Percentiles rank a stretch among this genome's conserved stretches.
These are phyloP conservation scores for Oryza coarctata DNA, from an alignment of 176 grass and related monocot species.

Conservation along the genomic window DNA sequence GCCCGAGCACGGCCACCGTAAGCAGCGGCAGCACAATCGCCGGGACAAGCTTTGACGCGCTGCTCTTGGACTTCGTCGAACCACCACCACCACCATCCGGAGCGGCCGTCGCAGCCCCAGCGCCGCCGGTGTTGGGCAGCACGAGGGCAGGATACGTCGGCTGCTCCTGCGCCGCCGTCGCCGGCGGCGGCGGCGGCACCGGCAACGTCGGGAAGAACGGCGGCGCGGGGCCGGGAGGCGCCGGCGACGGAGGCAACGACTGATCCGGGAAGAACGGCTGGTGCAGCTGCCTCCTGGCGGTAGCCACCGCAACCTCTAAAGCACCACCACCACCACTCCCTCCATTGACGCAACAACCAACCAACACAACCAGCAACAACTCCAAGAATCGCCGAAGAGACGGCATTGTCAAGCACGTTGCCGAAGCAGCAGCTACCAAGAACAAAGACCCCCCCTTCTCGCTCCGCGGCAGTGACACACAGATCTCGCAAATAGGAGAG, in stretches of 20 bases:
- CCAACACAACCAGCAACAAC: background rate
- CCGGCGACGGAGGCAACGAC: constrained; percentile 20
- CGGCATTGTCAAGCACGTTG: constrained; percentile 40
- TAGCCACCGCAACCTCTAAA: background rate
- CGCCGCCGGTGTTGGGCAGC: constrained; percentile 43
- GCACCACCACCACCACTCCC: background rate
- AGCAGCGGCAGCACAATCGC: constrained; percentile 72
- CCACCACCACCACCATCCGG: constrained; percentile 40
- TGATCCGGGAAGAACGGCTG: constrained; percentile 64
- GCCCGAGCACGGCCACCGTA: constrained; percentile 56
- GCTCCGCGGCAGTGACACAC: background rate
- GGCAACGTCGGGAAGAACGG: constrained; percentile 52
- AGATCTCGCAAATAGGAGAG: constrained; percentile 23
- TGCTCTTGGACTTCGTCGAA: constrained; percentile 53
- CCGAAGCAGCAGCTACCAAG: constrained; percentile 22
- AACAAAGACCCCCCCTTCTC: background rate
- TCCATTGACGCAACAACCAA: constrained; percentile 34
- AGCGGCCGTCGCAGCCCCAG: constrained; percentile 19
- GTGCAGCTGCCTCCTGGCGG: constrained; percentile 47
- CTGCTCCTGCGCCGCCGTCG: constrained; percentile 38
- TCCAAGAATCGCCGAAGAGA: constrained; percentile 30
- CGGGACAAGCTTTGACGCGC: constrained; percentile 71
- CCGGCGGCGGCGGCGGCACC: constrained; percentile 33
- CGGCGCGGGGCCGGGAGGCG: constrained; percentile 16
- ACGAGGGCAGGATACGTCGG: constrained; percentile 43